phyloP scores from a whole-genome alignment of 2,329 filamentous ascomycete genomes.

The Sphaerostilbella broomeana region DNA sequence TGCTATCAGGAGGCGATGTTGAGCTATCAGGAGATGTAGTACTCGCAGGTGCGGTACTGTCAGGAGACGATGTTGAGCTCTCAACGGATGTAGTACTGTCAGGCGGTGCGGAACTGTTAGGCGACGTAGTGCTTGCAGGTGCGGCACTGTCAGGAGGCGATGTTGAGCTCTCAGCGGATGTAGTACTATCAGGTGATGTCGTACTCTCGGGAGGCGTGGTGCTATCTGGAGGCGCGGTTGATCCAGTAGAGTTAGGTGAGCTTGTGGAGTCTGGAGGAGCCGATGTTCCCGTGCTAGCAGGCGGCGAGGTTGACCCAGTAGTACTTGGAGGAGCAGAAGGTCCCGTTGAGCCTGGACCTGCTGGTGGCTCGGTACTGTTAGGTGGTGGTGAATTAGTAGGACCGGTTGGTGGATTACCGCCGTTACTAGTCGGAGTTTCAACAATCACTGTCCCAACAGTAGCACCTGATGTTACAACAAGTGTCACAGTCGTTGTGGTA shows the following conservation, averaged over 20 bases:
- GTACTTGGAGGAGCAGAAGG: not conserved
- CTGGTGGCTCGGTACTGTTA: too few relatives aligned
- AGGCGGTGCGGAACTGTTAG: too few relatives aligned
- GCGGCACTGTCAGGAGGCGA: not conserved
- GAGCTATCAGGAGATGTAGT: not conserved
- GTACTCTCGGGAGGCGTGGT: too few relatives aligned
- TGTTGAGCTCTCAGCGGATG: slow-evolving; percentile 1
- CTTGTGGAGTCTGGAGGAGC: not conserved
- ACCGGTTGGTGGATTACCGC: not conserved
- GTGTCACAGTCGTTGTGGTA: not conserved
- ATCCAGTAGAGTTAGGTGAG: not conserved
- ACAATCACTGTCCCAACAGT: slow-evolving; percentile 5
- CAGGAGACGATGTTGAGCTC: not conserved
- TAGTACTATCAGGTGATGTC: too few relatives aligned
- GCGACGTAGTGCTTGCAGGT: too few relatives aligned
- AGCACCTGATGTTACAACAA: not conserved
- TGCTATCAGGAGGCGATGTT: not conserved
- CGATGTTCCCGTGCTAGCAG: too few relatives aligned
- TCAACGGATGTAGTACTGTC: too few relatives aligned
- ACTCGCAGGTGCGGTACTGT: not conserved
- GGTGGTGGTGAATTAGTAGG: not conserved
- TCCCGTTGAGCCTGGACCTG: not conserved
- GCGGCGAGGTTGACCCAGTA: too few relatives aligned
- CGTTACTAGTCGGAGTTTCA: not conserved
- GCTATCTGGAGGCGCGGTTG: slow-evolving; percentile 2